Evolutionary conservation across 108 stramenopile genomes (phyloP).

Genomic region (Pseudonitzschia pungens): DNA sequence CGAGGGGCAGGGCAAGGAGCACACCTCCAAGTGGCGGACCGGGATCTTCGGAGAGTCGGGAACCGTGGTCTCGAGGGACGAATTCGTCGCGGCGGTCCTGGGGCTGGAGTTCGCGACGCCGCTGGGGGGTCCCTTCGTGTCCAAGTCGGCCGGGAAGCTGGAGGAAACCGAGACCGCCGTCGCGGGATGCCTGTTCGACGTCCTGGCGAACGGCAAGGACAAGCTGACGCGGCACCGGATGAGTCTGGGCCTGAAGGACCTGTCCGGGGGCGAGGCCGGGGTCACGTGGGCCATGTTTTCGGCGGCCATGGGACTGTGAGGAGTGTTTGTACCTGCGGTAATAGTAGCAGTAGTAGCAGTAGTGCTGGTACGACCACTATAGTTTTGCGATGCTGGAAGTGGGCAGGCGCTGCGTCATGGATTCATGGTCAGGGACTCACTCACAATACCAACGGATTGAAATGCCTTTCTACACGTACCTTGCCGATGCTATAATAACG

Average conservation of each 20-base stretch:
- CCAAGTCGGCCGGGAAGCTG: conserved; percentile 41
- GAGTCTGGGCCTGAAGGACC: conserved; percentile 56
- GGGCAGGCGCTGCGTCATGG: too few relatives aligned
- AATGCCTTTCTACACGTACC: too few relatives aligned
- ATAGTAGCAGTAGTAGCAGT: too few relatives aligned
- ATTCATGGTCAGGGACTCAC: too few relatives aligned
- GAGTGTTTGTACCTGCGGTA: too few relatives aligned
- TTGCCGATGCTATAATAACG: too few relatives aligned
- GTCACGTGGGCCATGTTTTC: conserved; percentile 68
- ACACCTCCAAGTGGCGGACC: conserved; percentile 70
- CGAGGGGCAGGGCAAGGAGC: conserved; percentile 63
- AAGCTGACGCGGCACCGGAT: conserved; percentile 71
- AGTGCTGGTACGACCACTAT: too few relatives aligned
- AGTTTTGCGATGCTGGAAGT: too few relatives aligned
- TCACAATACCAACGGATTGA: too few relatives aligned
- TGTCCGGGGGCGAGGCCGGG: conserved; percentile 72
- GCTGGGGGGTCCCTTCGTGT: conserved; percentile 74
- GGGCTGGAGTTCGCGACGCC: conserved; percentile 66
- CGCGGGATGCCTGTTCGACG: conserved; percentile 55
- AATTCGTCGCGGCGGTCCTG: conserved; percentile 54
- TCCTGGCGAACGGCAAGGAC: conserved; percentile 66
- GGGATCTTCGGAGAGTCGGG: conserved; percentile 58
- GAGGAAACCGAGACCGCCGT: conserved; percentile 41
- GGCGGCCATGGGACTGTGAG: conserved; percentile 45
- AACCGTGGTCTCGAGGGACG: conserved; percentile 50